Evolutionary conservation across 2,329 filamentous ascomycete genomes (phyloP).

Genomic region (Monosporascus sp.): DNA sequence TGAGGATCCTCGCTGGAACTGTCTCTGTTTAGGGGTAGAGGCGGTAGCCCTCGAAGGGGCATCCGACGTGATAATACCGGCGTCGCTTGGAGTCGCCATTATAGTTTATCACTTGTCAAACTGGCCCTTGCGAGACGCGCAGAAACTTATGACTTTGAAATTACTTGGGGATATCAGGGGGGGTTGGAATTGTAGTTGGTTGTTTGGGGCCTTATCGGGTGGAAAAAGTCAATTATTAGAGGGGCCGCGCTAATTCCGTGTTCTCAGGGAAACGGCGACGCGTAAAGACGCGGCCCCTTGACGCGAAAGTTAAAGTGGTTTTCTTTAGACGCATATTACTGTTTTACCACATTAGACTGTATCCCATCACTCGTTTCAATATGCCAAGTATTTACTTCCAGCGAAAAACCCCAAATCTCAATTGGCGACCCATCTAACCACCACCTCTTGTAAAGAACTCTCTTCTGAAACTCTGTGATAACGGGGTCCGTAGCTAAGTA

Average conservation of each 20-base stretch:
- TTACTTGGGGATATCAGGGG: neutral
- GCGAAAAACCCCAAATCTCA: no score
- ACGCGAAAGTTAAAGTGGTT: neutral
- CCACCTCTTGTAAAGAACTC: no score
- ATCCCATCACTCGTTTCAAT: no score
- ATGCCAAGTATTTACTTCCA: no score
- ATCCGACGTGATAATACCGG: conserved; percentile 54
- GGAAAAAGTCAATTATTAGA: neutral
- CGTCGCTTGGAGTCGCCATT: conserved; percentile 52
- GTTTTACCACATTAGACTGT: no score
- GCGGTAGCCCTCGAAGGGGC: conserved; percentile 36
- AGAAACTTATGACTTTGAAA: neutral
- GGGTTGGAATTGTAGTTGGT: neutral
- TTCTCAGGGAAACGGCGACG: neutral
- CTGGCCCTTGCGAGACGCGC: neutral
- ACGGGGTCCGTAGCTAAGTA: no score
- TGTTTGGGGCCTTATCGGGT: neutral
- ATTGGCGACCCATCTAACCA: no score
- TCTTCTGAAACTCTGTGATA: no score
- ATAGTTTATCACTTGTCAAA: conserved; percentile 2
- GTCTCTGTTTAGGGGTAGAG: conserved; percentile 38
- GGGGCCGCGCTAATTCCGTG: neutral
- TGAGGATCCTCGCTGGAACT: conserved; percentile 45
- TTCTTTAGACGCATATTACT: neutral
- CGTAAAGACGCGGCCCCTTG: neutral